phyloP scores from a whole-genome alignment of 495 filamentous ascomycete genomes.

The Penicillium flavigenum region DNA sequence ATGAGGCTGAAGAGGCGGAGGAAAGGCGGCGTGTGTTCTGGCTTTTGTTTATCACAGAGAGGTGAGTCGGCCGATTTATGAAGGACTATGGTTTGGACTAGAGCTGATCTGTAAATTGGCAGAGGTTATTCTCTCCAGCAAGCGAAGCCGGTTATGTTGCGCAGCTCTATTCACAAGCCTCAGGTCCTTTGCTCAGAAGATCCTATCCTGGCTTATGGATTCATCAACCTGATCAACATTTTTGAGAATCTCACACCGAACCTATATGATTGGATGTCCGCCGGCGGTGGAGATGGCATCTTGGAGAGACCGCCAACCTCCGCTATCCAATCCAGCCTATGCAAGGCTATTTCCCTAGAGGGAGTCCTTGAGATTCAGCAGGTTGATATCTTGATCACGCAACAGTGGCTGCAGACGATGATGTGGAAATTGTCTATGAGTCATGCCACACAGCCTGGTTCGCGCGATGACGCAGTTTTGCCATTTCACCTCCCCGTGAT shows the following conservation, averaged over 20 bases:
- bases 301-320: slow-evolving; percentile 40
- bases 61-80: slow-evolving; percentile 31
- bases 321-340: slow-evolving; percentile 40
- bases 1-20: slow-evolving; percentile 48
- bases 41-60: slow-evolving; percentile 62
- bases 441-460: slow-evolving; percentile 48
- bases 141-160: slow-evolving; percentile 54
- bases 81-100: not conserved
- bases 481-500: slow-evolving; percentile 59
- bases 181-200: slow-evolving; percentile 48
- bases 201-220: slow-evolving; percentile 49
- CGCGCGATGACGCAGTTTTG: slow-evolving; percentile 46
- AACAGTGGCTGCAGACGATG: slow-evolving; percentile 62
- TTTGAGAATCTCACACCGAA: slow-evolving; percentile 48
- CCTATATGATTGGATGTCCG: slow-evolving; percentile 46
- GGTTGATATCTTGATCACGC: slow-evolving; percentile 60
- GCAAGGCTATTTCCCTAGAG: slow-evolving; percentile 40
- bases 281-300: slow-evolving; percentile 39
- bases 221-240: slow-evolving; percentile 54
- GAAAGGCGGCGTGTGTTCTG: slow-evolving; percentile 61
- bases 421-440: slow-evolving; percentile 62
- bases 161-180: slow-evolving; percentile 49
- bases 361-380: slow-evolving; percentile 56
- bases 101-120: slow-evolving; percentile 1
- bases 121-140: slow-evolving; percentile 53